Percentiles rank a stretch among this genome's conserved stretches.
Conservation (phyloP, 2,329 filamentous ascomycete species). For the Monosporascus sp. region DNA sequence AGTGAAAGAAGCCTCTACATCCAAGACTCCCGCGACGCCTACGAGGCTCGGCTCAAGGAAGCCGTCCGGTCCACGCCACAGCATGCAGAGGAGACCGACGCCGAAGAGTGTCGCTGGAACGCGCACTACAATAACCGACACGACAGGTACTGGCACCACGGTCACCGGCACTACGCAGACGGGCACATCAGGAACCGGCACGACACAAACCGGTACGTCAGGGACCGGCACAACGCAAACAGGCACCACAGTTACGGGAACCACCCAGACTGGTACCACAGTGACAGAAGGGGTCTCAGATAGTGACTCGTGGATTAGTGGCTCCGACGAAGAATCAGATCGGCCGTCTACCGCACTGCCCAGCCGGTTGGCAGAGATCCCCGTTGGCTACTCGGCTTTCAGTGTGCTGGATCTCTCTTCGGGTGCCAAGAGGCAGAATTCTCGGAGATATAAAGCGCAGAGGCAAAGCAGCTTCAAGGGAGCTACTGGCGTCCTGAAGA, state of each 20-base stretch:
- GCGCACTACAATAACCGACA: slow-evolving; percentile 1
- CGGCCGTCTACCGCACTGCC: slow-evolving; percentile 38
- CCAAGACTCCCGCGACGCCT: slow-evolving; percentile 32
- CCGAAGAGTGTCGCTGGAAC: slow-evolving; percentile 1
- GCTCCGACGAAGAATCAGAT: slow-evolving; percentile 28
- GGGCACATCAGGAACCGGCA: slow-evolving; percentile 2
- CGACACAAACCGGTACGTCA: neutral
- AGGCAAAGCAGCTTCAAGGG: slow-evolving; percentile 54
- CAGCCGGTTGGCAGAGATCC: slow-evolving; percentile 56
- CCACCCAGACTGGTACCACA: slow-evolving; percentile 23
- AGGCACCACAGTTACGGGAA: slow-evolving; percentile 11
- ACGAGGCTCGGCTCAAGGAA: slow-evolving; percentile 24
- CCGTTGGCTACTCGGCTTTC: slow-evolving; percentile 62
- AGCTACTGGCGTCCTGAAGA: slow-evolving; percentile 60
- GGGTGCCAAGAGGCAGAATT: slow-evolving; percentile 40
- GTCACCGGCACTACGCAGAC: slow-evolving; percentile 14
- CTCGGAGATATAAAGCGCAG: slow-evolving; percentile 42
- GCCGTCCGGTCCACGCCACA: slow-evolving; percentile 17
- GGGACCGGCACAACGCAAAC: slow-evolving; percentile 12
- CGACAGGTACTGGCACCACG: slow-evolving; percentile 1
- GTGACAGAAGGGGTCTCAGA: slow-evolving; percentile 28
- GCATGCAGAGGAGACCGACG: slow-evolving; percentile 4
- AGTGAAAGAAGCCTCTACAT: slow-evolving; percentile 31
- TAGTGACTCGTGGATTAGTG: slow-evolving; percentile 26
- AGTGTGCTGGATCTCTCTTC: slow-evolving; percentile 57